phyloP scores from a whole-genome alignment of 78 protist species.

The Kipferlia bialata region DNA sequence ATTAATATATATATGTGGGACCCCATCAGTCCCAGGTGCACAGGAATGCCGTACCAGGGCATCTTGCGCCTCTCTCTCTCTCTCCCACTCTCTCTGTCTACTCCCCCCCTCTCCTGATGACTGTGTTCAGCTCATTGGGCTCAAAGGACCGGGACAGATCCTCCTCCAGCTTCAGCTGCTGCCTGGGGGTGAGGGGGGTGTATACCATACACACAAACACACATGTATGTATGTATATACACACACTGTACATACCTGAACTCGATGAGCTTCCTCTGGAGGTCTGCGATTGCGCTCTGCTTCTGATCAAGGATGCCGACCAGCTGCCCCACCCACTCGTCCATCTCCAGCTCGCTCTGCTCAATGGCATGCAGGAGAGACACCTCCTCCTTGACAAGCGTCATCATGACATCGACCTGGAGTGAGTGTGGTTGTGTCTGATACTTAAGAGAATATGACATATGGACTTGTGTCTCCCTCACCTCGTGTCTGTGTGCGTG shows the following conservation, averaged over 20 bases:
- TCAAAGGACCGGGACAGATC: not conserved
- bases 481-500: not conserved
- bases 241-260: too few species aligned
- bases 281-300: not conserved
- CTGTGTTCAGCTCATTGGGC: too few species aligned
- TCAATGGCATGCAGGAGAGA: slow-evolving; percentile 1
- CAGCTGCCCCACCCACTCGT: not conserved
- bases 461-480: not conserved
- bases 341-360: not conserved
- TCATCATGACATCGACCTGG: slow-evolving; percentile 9
- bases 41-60: too few species aligned
- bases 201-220: too few species aligned
- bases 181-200: too few species aligned
- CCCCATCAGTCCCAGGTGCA: too few species aligned
- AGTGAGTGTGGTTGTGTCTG: not conserved
- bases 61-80: too few species aligned
- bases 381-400: slow-evolving; percentile 8
- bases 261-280: not conserved
- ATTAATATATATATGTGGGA: too few species aligned
- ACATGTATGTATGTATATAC: too few species aligned
- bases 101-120: too few species aligned
- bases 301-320: not conserved
- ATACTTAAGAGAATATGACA: not conserved
- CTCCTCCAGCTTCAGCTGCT: not conserved
- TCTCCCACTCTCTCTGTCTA: too few species aligned